These are phyloP conservation scores for Hymenoscyphus salicellus DNA, from an alignment of 2,329 filamentous ascomycete genomes.

Conservation along the genomic window DNA sequence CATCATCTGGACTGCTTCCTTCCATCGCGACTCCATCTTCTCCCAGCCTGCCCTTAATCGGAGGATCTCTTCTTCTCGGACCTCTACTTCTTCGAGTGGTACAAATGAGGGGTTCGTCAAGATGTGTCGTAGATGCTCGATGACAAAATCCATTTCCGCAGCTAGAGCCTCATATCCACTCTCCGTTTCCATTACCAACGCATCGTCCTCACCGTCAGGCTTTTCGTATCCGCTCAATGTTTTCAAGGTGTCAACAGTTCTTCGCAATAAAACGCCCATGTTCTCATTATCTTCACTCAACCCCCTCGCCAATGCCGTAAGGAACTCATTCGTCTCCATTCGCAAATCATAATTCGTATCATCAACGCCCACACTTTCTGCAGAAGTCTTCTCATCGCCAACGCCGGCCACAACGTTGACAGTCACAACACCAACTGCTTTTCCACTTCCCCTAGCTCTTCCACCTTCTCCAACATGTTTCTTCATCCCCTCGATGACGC, in stretches of 20 bases:
- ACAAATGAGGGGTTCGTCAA: slow-evolving; percentile 96
- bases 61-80: slow-evolving; percentile 87
- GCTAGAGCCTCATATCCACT: slow-evolving; percentile 62
- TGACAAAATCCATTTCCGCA: slow-evolving; percentile 68
- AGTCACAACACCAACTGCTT: slow-evolving; percentile 52
- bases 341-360: slow-evolving; percentile 66
- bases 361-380: slow-evolving; percentile 30
- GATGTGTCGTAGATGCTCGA: slow-evolving; percentile 77
- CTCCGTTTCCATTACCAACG: slow-evolving; percentile 31
- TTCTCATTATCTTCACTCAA: slow-evolving; percentile 91
- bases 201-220: slow-evolving; percentile 30
- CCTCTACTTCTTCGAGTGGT: slow-evolving; percentile 86
- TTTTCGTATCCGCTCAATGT: slow-evolving; percentile 61
- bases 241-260: slow-evolving; percentile 68
- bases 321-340: slow-evolving; percentile 85
- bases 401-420: slow-evolving; percentile 57
- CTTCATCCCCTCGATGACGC: slow-evolving; percentile 85
- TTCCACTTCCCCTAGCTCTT: slow-evolving; percentile 56
- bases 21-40: slow-evolving; percentile 89
- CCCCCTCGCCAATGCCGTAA: slow-evolving; percentile 77
- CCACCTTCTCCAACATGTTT: slow-evolving; percentile 74
- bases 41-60: slow-evolving; percentile 83
- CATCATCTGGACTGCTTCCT: slow-evolving; percentile 85
- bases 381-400: slow-evolving; percentile 38
- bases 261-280: slow-evolving; percentile 67